phyloP scores from a whole-genome alignment of 2,329 filamentous ascomycete genomes.

The Claviceps fusiformis region DNA sequence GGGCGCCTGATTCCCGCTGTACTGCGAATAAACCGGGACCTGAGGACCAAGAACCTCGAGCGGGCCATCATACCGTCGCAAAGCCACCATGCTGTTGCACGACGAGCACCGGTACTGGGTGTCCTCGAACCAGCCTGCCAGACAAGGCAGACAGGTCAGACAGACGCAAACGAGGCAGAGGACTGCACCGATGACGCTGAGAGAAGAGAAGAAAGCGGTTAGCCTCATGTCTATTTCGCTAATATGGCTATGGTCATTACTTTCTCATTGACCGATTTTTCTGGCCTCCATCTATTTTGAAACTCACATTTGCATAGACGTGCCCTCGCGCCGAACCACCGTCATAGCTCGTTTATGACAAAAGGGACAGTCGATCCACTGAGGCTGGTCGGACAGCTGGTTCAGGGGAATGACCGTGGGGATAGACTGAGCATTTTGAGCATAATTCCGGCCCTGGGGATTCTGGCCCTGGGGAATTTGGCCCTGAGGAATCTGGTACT shows the following conservation, averaged over 20 bases:
- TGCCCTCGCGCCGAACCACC: constrained; percentile 11
- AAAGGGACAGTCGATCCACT: constrained; percentile 19
- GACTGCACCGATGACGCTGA: constrained; percentile 15
- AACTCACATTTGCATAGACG: constrained; percentile 15
- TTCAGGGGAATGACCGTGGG: constrained; percentile 10
- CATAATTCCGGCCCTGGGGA: neutral
- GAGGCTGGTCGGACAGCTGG: constrained; percentile 12
- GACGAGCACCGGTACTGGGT: constrained; percentile 15
- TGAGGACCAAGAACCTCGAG: constrained; percentile 12
- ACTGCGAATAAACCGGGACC: constrained; percentile 7
- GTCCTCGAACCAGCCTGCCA: constrained; percentile 20
- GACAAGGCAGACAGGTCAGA: constrained; percentile 18
- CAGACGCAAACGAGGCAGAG: constrained; percentile 20
- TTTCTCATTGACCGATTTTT: neutral
- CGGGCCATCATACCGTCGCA: constrained; percentile 9
- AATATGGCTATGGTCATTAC: no score
- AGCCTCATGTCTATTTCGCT: no score
- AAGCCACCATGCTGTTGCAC: constrained; percentile 18
- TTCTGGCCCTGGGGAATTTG: neutral
- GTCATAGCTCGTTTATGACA: constrained; percentile 14
- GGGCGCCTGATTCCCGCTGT: constrained; percentile 5
- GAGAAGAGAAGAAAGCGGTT: neutral
- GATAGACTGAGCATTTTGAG: neutral
- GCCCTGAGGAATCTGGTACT: neutral
- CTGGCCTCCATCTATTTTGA: neutral